These are phyloP conservation scores for Venturia pyrina DNA, from an alignment of 2,329 filamentous ascomycete genomes.

Conservation along the genomic window DNA sequence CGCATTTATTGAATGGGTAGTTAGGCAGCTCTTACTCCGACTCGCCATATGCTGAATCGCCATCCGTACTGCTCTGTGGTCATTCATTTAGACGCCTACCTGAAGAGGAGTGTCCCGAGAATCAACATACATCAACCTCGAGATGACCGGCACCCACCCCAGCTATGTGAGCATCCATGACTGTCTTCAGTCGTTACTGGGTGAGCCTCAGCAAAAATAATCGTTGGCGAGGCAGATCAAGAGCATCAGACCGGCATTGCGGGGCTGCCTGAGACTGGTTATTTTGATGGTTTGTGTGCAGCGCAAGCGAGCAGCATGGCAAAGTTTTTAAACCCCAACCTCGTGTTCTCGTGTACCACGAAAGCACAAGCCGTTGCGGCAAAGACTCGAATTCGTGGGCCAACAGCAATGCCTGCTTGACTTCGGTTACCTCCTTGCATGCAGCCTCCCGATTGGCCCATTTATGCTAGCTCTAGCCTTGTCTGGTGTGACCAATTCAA, in stretches of 20 bases:
- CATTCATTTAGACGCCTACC: not conserved
- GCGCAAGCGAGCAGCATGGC: not conserved
- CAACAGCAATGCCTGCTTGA: not conserved
- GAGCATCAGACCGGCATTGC: not conserved
- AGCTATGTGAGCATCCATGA: not conserved
- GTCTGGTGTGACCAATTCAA: not conserved
- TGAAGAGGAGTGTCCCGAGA: not conserved
- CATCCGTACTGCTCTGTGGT: slow-evolving; percentile 4
- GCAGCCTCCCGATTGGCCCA: not conserved
- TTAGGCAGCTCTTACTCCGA: not conserved
- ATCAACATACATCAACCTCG: slow-evolving; percentile 5
- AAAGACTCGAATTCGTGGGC: not conserved
- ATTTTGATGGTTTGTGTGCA: not conserved
- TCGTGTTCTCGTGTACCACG: not conserved
- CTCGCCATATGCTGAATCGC: slow-evolving; percentile 6
- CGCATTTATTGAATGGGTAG: not conserved
- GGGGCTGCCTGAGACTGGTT: not conserved
- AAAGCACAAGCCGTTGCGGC: not conserved
- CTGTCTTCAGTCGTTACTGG: not conserved
- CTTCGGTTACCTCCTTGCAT: not conserved
- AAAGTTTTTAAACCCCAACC: not conserved
- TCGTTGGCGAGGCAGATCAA: not conserved
- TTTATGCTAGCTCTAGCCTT: not conserved
- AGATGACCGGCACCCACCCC: not conserved
- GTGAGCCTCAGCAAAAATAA: not conserved